Conservation (phyloP, 768 basidiomycete species). For the Gyrodon lividus region DNA sequence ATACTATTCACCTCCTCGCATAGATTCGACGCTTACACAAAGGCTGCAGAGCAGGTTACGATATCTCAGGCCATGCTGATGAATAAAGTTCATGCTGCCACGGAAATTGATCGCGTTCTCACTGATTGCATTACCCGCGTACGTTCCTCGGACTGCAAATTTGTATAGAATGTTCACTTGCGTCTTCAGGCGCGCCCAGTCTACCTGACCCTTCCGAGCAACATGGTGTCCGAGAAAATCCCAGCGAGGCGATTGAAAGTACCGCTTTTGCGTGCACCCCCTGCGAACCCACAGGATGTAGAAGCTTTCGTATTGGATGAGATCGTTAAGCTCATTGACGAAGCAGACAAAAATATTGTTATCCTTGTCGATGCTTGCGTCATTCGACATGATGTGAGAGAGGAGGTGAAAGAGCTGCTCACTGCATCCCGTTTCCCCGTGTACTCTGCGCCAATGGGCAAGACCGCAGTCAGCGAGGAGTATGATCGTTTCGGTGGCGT, state of each 20-base stretch:
- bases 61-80: constrained; percentile 61
- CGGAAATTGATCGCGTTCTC: constrained; percentile 78
- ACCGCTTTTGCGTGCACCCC: constrained; percentile 50
- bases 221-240: constrained; percentile 70
- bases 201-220: constrained; percentile 84
- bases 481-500: constrained; percentile 79
- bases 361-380: constrained; percentile 84
- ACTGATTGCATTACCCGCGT: constrained; percentile 63
- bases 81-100: constrained; percentile 52
- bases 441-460: constrained; percentile 80
- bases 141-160: constrained; percentile 7
- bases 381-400: constrained; percentile 63
- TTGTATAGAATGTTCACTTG: background rate
- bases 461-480: constrained; percentile 69
- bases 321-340: constrained; percentile 62
- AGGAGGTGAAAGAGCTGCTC: constrained; percentile 63
- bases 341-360: constrained; percentile 59
- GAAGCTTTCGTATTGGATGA: constrained; percentile 73
- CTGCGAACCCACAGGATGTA: constrained; percentile 53
- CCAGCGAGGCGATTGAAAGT: constrained; percentile 60
- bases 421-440: constrained; percentile 69
- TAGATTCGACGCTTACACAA: constrained; percentile 78
- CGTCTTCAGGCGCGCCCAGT: constrained; percentile 69
- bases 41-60: constrained; percentile 75
- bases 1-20: background rate